Evolutionary conservation across 768 basidiomycete species (phyloP).

Genomic region (Hericium alpestre): DNA sequence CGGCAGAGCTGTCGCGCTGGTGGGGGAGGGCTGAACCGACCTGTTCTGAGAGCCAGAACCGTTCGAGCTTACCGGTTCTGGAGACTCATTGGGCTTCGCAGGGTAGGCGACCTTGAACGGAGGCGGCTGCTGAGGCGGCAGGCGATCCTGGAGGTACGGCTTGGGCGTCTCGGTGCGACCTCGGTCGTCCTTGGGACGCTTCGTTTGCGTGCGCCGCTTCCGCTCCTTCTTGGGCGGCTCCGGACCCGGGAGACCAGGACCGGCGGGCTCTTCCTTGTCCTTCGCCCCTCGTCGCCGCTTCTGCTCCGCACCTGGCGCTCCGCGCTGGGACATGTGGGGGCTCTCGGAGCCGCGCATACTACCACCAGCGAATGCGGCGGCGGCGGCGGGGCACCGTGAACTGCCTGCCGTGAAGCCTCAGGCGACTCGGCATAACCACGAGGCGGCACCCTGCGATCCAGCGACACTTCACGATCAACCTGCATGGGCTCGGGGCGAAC

Average conservation of each 20-base stretch:
- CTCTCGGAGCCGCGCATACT: constrained; percentile 48
- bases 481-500: constrained; percentile 2
- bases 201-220: constrained; percentile 34
- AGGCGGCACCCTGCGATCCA: constrained; percentile 21
- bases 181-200: constrained; percentile 33
- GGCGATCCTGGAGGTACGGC: constrained; percentile 14
- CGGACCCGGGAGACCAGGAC: constrained; percentile 3
- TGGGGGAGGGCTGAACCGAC: constrained; percentile 67
- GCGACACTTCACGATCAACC: constrained; percentile 1
- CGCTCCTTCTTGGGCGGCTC: constrained; percentile 49
- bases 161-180: constrained; percentile 37
- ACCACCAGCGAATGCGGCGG: constrained; percentile 20
- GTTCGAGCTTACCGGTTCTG: constrained; percentile 57
- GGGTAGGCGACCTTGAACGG: constrained; percentile 16
- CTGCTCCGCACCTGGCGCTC: constrained; percentile 23
- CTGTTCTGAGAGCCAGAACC: constrained; percentile 40
- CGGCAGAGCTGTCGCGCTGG: constrained; percentile 44
- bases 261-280: constrained; percentile 10
- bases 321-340: constrained; percentile 27
- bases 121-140: constrained; percentile 11
- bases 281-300: constrained; percentile 27
- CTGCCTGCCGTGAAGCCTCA: constrained; percentile 12
- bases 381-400: constrained; percentile 11
- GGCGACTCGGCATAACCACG: constrained; percentile 18
- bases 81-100: constrained; percentile 33